Evolutionary conservation across 2,329 filamentous ascomycete species (phyloP).

Genomic region (Aspergillus tanneri): DNA sequence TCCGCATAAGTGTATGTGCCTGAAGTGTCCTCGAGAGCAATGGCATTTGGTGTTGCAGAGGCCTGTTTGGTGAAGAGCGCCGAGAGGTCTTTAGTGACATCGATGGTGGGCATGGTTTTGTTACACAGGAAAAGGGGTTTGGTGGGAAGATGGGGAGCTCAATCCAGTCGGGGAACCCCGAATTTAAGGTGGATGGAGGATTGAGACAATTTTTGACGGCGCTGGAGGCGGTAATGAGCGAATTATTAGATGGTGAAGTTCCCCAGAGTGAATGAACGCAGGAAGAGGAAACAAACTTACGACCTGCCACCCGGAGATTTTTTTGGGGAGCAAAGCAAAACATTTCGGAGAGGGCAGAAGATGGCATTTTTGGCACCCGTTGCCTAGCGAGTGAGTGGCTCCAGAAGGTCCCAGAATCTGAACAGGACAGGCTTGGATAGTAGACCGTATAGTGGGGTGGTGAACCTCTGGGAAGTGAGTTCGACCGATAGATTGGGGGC

Average conservation of each 20-base stretch:
- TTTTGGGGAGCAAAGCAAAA: no score
- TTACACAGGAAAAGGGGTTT: neutral
- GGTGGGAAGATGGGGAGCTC: neutral
- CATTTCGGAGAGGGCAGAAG: neutral
- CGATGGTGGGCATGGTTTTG: slow-evolving; percentile 61
- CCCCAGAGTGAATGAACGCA: no score
- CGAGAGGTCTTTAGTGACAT: slow-evolving; percentile 69
- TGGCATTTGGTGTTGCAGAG: slow-evolving; percentile 63
- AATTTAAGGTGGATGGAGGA: neutral
- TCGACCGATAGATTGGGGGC: neutral
- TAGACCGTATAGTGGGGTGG: neutral
- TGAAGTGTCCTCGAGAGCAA: slow-evolving; percentile 70
- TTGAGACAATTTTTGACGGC: neutral
- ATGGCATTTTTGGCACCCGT: neutral
- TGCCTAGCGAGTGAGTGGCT: neutral
- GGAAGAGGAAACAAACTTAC: no score
- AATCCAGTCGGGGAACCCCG: neutral
- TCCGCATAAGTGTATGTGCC: slow-evolving; percentile 69
- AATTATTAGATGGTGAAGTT: neutral
- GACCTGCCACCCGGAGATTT: no score
- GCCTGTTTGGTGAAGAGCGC: slow-evolving; percentile 71
- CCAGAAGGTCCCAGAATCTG: neutral
- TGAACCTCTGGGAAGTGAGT: no score
- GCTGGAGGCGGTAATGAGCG: neutral
- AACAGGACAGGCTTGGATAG: neutral